These are phyloP conservation scores for Cyclostephanos tholiformis DNA, from an alignment of 108 stramenopile genomes.

Conservation along the genomic window DNA sequence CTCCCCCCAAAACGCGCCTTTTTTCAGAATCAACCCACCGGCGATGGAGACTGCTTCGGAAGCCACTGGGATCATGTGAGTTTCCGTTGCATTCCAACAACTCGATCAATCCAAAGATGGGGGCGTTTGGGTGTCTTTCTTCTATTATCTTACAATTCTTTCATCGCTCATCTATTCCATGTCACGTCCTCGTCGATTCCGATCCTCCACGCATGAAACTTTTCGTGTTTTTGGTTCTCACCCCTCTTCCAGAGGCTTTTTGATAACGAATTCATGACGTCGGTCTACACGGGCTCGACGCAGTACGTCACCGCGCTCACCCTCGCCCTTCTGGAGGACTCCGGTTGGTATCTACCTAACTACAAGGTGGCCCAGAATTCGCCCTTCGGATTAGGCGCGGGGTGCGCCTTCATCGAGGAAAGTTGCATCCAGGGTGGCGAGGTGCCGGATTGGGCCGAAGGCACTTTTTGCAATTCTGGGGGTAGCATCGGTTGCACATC, in stretches of 20 bases:
- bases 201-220: background rate
- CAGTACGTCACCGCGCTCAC: constrained; percentile 55
- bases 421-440: constrained; percentile 49
- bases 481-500: constrained; percentile 38
- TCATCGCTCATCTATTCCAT: background rate
- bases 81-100: background rate
- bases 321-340: constrained; percentile 59
- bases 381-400: constrained; percentile 55
- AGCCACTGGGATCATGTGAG: constrained; percentile 56
- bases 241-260: constrained; percentile 35
- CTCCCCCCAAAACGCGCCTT: background rate
- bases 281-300: constrained; percentile 45
- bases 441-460: constrained; percentile 40
- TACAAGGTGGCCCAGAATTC: constrained; percentile 44
- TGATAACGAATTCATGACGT: constrained; percentile 54
- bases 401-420: constrained; percentile 56
- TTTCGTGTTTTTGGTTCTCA: background rate
- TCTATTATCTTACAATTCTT: background rate
- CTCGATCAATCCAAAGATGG: background rate
- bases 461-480: constrained; percentile 34
- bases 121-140: background rate
- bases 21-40: constrained; percentile 46
- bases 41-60: constrained; percentile 48
- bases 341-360: constrained; percentile 58
- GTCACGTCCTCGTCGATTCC: background rate